phyloP scores from a whole-genome alignment of 2,329 filamentous ascomycete genomes.

The Penicillium psychrosexuale region DNA sequence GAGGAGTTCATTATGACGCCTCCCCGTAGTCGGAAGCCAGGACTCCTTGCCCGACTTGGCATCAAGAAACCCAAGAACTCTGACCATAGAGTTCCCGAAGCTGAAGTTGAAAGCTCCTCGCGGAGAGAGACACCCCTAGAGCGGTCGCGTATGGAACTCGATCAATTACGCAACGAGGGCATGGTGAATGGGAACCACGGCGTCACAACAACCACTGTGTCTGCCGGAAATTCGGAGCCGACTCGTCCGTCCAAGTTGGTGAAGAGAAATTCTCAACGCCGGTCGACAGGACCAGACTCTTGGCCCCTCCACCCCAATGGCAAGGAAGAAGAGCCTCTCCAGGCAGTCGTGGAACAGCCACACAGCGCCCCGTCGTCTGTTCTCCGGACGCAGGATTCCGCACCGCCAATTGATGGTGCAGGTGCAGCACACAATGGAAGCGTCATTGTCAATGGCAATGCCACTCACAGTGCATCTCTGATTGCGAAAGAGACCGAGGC shows the following conservation, averaged over 20 bases:
- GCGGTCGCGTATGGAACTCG: constrained; percentile 52
- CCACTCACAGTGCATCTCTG: not conserved
- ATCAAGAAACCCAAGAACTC: constrained; percentile 27
- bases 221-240: constrained; percentile 13
- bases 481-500: constrained; percentile 10
- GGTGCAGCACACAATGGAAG: constrained; percentile 10
- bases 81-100: constrained; percentile 49
- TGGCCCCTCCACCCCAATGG: constrained; percentile 26
- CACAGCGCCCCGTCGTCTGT: constrained; percentile 7
- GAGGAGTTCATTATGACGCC: constrained; percentile 36
- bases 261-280: constrained; percentile 28
- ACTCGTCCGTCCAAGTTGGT: constrained; percentile 27
- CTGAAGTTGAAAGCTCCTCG: constrained; percentile 57
- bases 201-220: constrained; percentile 22
- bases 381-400: not conserved
- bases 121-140: constrained; percentile 62
- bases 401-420: not conserved
- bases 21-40: constrained; percentile 28
- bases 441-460: constrained; percentile 10
- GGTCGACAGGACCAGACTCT: constrained; percentile 14
- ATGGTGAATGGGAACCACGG: constrained; percentile 12
- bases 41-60: constrained; percentile 35
- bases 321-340: constrained; percentile 4
- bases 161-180: constrained; percentile 27
- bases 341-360: constrained; percentile 12